Base-by-base conservation (phyloP, 2,329 filamentous ascomycete genomes). In the Mycosphaerella sp. region DNA sequence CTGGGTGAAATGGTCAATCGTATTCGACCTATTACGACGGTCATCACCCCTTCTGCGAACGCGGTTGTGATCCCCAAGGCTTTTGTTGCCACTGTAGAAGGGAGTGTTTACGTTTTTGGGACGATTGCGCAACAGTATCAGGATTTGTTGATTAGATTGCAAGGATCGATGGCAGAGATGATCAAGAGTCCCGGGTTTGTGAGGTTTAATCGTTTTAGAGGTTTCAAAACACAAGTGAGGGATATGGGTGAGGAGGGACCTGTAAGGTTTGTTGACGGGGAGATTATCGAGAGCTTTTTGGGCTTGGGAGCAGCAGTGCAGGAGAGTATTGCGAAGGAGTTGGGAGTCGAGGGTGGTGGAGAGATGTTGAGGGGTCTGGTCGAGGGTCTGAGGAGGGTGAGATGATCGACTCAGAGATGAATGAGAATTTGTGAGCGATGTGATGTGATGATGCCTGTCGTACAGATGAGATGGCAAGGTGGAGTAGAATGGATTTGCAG, bases 1-100 rank as follows among this genome's bases (percentile, higher is more conserved):
- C 75, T 98, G 8, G 90, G 93, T 1, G 91, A 98, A 68, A 89
- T 93, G 79, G 88, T 97, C 49, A 98, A 98, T 65, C 80, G 82
- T 28, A 95, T 97, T 49, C 80, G 85, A 17, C 80, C 80, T 25
- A 80, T 97, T 14, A 76, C 84, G 21, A 25, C 21, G 7, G 13
- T 34, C 48, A 81, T 94, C 8, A 76, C 81, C 25, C 75, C 81
- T 2, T 77, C 77, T 14, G 73, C 81, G 1, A 82, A 77, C 57
- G 82, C 87, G 7, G 75, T 85, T 21, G 82, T 96, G 6, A 73
- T 85, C 6, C 91, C 93, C 0, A 82, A 81, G 63, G 93, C 93
- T 16, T 96, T 97, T 66, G 71, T 97, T 46, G 90, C 81, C 52
- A 97, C 93, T 48, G 90, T 90, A 42, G 91, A 97, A 68, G 93